Base-by-base conservation (phyloP, 2,329 filamentous ascomycete species). In the Chaetothyriales sp. region DNA sequence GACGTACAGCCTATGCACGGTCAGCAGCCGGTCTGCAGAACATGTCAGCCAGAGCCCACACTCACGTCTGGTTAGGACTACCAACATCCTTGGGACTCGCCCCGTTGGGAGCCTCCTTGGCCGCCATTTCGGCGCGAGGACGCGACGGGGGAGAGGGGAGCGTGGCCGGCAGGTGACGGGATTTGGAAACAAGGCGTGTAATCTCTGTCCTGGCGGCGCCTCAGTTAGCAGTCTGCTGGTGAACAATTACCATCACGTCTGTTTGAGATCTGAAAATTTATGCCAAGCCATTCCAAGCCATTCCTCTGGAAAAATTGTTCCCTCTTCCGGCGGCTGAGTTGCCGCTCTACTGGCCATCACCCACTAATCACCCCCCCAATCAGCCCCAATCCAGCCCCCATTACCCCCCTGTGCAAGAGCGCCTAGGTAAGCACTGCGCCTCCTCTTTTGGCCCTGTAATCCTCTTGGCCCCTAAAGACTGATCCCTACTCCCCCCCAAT, bases 31-130 rank as follows among this genome's bases (percentile, higher is more conserved):
- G 49, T 42, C 44, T 8, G 36, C 19, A 12, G 42, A 12, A 46
- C 47, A 50, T 52, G 49, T 49, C 54, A 49, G 52, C 51, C 47
- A 49, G 42, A 47, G 22, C 22, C 22, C 22, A 22, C 49, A 72
- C 81, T 71, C 66, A 85, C 80, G 84, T 87, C 68, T 88, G 84
- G 62, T 86, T 89, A 44, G 84, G 83, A 54, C 81, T 71, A 73
- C 76, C 72, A 72, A 78, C 58, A 48, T 59, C 45, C 19, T 32
- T 47, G 45, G 20, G 8, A 12, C 20, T 18, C 8, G 26, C 7
- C 18, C 45, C 45, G 26, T 47, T 62, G 6, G 49, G 45, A 15
- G 53, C 36, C 32, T 54, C 51, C 51, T 59, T 60, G 9, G 46
- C 19, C n/a, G 45, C 19, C 45, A 47, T 47, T 39, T 39, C 10